Evolutionary conservation across 140 eudicot genomes (phyloP), one percentile per base, ranked within the genome.

Genomic region (Bidens hawaiensis): DNA sequence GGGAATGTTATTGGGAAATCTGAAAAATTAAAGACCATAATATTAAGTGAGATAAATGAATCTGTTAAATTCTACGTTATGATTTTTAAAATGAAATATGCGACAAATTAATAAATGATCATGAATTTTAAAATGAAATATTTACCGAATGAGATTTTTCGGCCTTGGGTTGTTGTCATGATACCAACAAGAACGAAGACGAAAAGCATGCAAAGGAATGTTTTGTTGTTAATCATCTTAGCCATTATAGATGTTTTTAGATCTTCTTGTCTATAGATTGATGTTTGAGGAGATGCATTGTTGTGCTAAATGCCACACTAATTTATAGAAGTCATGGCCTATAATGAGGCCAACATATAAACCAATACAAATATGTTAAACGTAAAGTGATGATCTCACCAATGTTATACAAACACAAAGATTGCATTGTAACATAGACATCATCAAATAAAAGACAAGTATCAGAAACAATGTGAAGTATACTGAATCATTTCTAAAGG

Each of bases 181-280:
- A 68, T 27, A 1, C 57, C 34, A 28, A 56, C 65, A 68, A 68
- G 34, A 54, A 68, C 57, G 38, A 68, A 56, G 33, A 55, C 41
- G 12, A 56, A 68, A 56, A 68, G 15, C 33, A 45, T 19, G 58
- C 46, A 56, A 6, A 56, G 2, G 17, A 43, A 26, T 26, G 48
- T 56, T 55, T 67, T 67, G 73, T 51, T 51, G 27, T 25, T n/a
- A n/a, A n/a, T 40, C 31, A 53, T 68, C 56, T 42, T 68, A 28
- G 59, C 36, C 66, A 68, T 68, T 25, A 5, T 57, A 45, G 16
- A n/a, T 15, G 14, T 13, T 25, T 1, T 6, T 41, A 13, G 25
- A 26, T 23, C 49, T 45, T 60, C 38, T 24, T 33, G 13, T 31
- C 5, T 11, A 11, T 38, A 38, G 42, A 30, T 19, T 27, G 23